These are phyloP conservation scores for Penicillium longicatenatum DNA, from an alignment of 495 filamentous ascomycete genomes.

Conservation along the genomic window DNA sequence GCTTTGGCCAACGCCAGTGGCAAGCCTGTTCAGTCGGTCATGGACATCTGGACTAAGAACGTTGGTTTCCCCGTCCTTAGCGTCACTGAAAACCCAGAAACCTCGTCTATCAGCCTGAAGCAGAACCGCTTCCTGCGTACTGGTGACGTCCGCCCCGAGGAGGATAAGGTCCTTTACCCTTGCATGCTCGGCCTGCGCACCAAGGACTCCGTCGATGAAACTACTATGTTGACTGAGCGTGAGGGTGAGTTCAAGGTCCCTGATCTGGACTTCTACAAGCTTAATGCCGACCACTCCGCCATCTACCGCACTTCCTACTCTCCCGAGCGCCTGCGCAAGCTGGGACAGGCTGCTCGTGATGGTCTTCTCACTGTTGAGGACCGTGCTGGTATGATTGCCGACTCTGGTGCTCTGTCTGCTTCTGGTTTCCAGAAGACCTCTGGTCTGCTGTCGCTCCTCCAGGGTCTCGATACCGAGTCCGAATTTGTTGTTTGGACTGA, in stretches of 20 bases:
- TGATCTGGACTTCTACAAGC: conserved; percentile 65
- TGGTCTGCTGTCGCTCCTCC: conserved; percentile 79
- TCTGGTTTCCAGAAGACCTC: conserved; percentile 94
- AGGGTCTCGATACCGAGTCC: conserved; percentile 78
- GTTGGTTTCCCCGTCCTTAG: conserved; percentile 67
- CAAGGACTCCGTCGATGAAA: conserved; percentile 58
- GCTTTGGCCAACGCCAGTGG: conserved; percentile 88
- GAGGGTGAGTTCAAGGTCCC: conserved; percentile 71
- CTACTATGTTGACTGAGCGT: conserved; percentile 66
- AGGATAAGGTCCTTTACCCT: conserved; percentile 71
- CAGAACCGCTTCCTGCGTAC: conserved; percentile 71
- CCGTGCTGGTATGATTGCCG: conserved; percentile 92
- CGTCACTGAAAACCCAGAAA: conserved; percentile 54
- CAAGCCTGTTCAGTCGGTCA: conserved; percentile 76
- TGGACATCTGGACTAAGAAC: conserved; percentile 71
- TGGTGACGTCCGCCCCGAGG: conserved; percentile 65
- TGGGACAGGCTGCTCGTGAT: conserved; percentile 75
- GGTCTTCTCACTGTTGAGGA: conserved; percentile 91
- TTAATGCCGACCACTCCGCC: conserved; percentile 67
- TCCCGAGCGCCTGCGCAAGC: conserved; percentile 60
- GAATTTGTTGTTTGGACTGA: conserved; percentile 96
- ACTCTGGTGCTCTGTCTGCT: conserved; percentile 85
- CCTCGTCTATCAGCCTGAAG: conserved; percentile 55
- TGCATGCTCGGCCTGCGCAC: conserved; percentile 63
- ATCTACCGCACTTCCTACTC: conserved; percentile 67